These are phyloP conservation scores for Agrocybe praecox DNA, from an alignment of 768 basidiomycete genomes.

Conservation along the genomic window DNA sequence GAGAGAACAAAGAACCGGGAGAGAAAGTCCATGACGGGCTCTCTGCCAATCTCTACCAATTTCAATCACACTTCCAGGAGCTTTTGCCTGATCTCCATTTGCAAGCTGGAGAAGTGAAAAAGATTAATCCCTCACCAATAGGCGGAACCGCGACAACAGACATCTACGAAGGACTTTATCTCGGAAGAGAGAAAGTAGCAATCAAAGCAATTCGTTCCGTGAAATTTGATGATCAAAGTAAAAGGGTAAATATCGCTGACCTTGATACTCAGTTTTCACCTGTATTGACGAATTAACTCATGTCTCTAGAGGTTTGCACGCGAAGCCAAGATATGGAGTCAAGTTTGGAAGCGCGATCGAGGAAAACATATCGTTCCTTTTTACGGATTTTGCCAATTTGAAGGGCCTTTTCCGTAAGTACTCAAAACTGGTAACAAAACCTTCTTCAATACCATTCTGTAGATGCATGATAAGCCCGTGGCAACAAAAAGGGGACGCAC, in stretches of 20 bases:
- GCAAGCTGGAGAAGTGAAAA: conserved; percentile 51
- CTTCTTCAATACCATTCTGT: too few relatives aligned
- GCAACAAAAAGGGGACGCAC: conserved; percentile 53
- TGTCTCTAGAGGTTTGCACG: conserved; percentile 47
- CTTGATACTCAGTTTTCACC: neutral
- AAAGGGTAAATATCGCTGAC: conserved; percentile 32
- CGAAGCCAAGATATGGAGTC: conserved; percentile 57
- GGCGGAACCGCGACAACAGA: conserved; percentile 56
- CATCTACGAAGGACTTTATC: conserved; percentile 56
- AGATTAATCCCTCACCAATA: conserved; percentile 50
- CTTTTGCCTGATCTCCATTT: conserved; percentile 55
- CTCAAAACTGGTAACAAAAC: too few relatives aligned
- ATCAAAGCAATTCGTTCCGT: conserved; percentile 59
- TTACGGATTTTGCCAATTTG: conserved; percentile 57
- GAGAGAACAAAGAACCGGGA: conserved; percentile 30
- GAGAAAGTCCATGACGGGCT: conserved; percentile 44
- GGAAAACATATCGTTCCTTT: conserved; percentile 58
- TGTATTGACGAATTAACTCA: neutral
- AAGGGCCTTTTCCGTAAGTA: conserved; percentile 57
- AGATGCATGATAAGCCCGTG: conserved; percentile 64
- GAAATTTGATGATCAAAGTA: conserved; percentile 45
- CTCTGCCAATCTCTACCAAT: conserved; percentile 48
- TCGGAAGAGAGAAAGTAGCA: conserved; percentile 55
- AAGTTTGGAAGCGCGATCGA: conserved; percentile 52
- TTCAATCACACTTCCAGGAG: conserved; percentile 47